Conservation (phyloP, 345 rosid genomes). For the Stellera chamaejasme region DNA sequence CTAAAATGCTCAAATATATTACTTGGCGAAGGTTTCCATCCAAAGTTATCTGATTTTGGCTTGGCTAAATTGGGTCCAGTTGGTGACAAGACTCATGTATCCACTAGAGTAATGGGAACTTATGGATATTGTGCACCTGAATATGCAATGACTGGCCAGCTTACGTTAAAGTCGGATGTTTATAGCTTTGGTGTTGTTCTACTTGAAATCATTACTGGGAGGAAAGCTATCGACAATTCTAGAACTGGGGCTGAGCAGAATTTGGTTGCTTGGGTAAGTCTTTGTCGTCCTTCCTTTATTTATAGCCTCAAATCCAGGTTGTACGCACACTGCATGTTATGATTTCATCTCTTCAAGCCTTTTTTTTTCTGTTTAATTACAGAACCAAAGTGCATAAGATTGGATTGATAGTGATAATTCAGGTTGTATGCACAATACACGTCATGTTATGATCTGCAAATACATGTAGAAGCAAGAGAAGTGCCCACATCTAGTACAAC, state of each 20-base stretch:
- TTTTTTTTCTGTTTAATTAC: too few species aligned
- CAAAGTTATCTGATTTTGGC: conserved; percentile 70
- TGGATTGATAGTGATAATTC: too few species aligned
- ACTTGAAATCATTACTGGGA: conserved; percentile 58
- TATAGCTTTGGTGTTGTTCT: conserved; percentile 66
- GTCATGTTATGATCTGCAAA: too few species aligned
- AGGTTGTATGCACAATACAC: too few species aligned
- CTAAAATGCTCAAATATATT: conserved; percentile 65
- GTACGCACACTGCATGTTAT: too few species aligned
- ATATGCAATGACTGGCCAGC: conserved; percentile 80
- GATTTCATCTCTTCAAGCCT: too few species aligned
- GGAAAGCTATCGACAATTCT: conserved; percentile 59
- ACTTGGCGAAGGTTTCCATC: conserved; percentile 51
- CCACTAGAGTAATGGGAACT: conserved; percentile 75
- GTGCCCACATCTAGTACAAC: too few species aligned
- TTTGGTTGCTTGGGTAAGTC: conserved; percentile 67
- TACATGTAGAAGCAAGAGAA: too few species aligned
- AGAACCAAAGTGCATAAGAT: too few species aligned
- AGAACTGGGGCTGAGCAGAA: conserved; percentile 51
- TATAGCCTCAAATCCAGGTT: too few species aligned
- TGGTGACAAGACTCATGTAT: conserved; percentile 67
- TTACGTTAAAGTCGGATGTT: conserved; percentile 58
- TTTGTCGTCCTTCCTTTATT: neutral
- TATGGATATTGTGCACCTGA: conserved; percentile 78
- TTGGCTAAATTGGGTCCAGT: conserved; percentile 75